Percentiles rank a stretch among this genome's conserved stretches.
Evolutionary conservation across 306 rosid species (phyloP).

Genomic region (Pterocarpus santalinus): DNA sequence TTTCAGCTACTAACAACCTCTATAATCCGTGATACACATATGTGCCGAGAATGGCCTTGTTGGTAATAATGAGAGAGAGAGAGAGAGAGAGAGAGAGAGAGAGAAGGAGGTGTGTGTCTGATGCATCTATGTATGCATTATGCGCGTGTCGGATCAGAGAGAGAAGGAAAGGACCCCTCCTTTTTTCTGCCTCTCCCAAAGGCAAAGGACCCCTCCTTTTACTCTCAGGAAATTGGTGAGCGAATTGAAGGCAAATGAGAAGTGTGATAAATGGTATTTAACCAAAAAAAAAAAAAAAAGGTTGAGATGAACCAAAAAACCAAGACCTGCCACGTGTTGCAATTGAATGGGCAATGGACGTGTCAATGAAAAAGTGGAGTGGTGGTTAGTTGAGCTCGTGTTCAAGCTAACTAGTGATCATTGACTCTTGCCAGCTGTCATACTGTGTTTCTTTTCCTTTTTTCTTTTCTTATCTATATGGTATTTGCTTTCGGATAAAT

Average conservation of each 20-base stretch:
- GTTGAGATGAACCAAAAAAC: not conserved
- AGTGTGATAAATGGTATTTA: conserved; percentile 41
- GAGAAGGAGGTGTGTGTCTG: not conserved
- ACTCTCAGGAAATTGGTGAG: conserved; percentile 51
- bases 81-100: conserved; percentile 52
- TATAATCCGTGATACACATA: conserved; percentile 21
- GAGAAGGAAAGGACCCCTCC: conserved; percentile 8
- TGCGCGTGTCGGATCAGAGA: conserved; percentile 44
- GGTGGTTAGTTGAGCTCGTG: conserved; percentile 43
- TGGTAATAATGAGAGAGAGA: conserved; percentile 49
- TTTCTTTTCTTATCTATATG: not conserved
- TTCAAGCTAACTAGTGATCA: conserved; percentile 12
- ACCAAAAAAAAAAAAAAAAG: conserved; percentile 16
- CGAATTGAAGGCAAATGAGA: conserved; percentile 46
- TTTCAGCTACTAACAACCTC: conserved; percentile 46
- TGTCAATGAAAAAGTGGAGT: not conserved
- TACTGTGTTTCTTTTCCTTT: not conserved
- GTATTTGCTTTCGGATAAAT: not conserved
- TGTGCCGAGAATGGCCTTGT: conserved; percentile 32
- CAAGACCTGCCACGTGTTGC: conserved; percentile 42
- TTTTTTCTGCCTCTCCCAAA: not conserved
- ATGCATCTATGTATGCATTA: conserved; percentile 25
- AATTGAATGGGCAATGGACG: conserved; percentile 37
- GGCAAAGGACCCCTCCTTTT: not conserved
- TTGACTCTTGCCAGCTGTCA: conserved; percentile 51